These are phyloP conservation scores for Penicillium sp. DNA, from an alignment of 2,329 filamentous ascomycete species.

Conservation along the genomic window DNA sequence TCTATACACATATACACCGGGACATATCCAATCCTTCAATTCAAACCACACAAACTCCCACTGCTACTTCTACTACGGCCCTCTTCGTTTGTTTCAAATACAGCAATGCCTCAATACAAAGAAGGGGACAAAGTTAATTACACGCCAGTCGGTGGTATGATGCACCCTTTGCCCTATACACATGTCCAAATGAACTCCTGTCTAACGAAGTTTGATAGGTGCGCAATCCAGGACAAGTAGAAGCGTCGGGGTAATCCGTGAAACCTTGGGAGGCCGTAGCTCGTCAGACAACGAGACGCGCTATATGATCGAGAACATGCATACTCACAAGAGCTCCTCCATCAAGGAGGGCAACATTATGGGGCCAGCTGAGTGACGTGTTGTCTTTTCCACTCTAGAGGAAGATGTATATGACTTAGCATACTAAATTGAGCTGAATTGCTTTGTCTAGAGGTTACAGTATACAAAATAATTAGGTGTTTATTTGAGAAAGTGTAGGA, in stretches of 20 bases:
- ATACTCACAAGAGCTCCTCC: constrained; percentile 16
- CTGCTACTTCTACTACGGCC: background rate
- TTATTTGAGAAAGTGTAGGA: background rate
- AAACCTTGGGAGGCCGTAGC: constrained; percentile 34
- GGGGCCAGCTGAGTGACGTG: constrained; percentile 22
- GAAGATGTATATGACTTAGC: background rate
- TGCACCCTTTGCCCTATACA: background rate
- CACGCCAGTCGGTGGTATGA: constrained; percentile 43
- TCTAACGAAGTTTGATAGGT: constrained; percentile 26
- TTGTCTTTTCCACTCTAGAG: background rate
- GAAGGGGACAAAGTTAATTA: constrained; percentile 40
- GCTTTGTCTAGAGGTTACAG: background rate
- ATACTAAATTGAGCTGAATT: constrained; percentile 1
- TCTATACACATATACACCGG: background rate
- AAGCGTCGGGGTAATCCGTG: constrained; percentile 37
- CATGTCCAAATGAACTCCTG: background rate
- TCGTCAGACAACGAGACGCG: constrained; percentile 36
- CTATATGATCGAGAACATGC: constrained; percentile 36
- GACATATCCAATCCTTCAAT: background rate
- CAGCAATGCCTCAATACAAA: constrained; percentile 28
- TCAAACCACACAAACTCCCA: background rate
- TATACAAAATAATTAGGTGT: too few species aligned
- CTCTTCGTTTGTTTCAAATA: background rate
- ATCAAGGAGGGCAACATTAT: constrained; percentile 34
- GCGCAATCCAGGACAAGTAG: constrained; percentile 40